Evolutionary conservation across 306 rosid genomes (phyloP), one percentile per base, ranked within the genome.

Genomic region (Ochetophila trinervis): DNA sequence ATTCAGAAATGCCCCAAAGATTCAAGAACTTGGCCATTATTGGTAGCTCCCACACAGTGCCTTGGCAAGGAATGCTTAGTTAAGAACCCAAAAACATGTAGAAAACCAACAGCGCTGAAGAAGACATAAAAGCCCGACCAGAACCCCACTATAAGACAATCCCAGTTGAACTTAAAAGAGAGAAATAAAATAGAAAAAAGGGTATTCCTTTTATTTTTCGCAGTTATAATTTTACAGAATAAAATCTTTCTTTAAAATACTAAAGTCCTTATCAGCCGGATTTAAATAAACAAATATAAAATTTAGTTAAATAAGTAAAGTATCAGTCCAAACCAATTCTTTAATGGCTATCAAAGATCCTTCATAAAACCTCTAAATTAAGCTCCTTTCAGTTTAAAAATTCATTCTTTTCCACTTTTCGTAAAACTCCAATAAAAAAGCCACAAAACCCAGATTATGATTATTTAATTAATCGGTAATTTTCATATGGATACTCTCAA

Each of bases 281-380:
- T 72, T 53, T 66, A 78, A 66, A 59, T 53, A 34, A 58, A 35
- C 48, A 70, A 17, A 65, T 70, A 75, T 70, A 35, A 64, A 70
- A 59, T 79, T 79, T 64, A 70, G 57, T 69, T 65, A 82, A 73
- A 65, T 19, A n/a, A 57, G 76, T 58, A 71, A 79, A 69, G 70
- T 63, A 72, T 62, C 75, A 79, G 91, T 89, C 87, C 83, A 37
- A 84, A 79, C 83, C 72, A 83, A 70, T 68, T 77, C 69, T 83
- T 84, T 83, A 87, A 78, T 56, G 56, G 56, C 68, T 51, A 35
- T 65, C 77, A 73, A 67, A 49, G 70, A 78, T 78, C 72, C 72
- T 1, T 74, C 53, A 59, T 72, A 74, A 80, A 80, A 65, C 83
- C 78, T 70, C 85, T 59, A 55, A 70, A 71, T 68, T 71, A 55